Evolutionary conservation across 2,329 filamentous ascomycete genomes (phyloP).

Genomic region (Teratosphaeria destructans): DNA sequence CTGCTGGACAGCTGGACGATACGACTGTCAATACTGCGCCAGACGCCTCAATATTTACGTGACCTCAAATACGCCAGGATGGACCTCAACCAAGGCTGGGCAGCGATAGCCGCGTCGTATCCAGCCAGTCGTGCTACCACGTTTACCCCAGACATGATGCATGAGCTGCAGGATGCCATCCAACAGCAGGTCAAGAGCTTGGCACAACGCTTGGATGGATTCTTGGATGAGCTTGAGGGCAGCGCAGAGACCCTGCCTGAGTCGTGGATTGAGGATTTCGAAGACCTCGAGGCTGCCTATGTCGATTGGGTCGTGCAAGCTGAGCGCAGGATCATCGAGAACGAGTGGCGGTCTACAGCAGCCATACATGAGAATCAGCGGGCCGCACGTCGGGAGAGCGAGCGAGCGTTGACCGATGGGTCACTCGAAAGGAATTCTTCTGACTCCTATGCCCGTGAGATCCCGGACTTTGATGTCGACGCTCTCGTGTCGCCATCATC

Average conservation of each 20-base stretch:
- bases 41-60: slow-evolving; percentile 57
- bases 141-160: slow-evolving; percentile 15
- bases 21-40: slow-evolving; percentile 63
- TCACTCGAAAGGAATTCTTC: not conserved
- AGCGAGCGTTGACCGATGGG: not conserved
- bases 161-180: slow-evolving; percentile 43
- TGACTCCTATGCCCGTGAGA: slow-evolving; percentile 1
- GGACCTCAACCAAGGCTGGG: slow-evolving; percentile 58
- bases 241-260: slow-evolving; percentile 75
- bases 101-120: slow-evolving; percentile 37
- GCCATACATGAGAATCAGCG: not conserved
- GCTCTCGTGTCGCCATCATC: slow-evolving; percentile 1
- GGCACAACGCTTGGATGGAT: slow-evolving; percentile 65
- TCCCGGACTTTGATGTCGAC: slow-evolving; percentile 1
- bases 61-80: slow-evolving; percentile 54
- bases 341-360: slow-evolving; percentile 35
- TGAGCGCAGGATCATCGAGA: slow-evolving; percentile 61
- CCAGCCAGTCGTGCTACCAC: slow-evolving; percentile 5
- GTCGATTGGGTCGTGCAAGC: slow-evolving; percentile 71
- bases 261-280: slow-evolving; percentile 77
- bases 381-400: not conserved
- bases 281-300: slow-evolving; percentile 66
- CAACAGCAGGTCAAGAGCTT: slow-evolving; percentile 59
- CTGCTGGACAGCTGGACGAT: slow-evolving; percentile 71
- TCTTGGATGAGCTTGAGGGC: slow-evolving; percentile 81